Base-by-base conservation (phyloP, 2,329 filamentous ascomycete genomes). In the Diaporthe sp. region DNA sequence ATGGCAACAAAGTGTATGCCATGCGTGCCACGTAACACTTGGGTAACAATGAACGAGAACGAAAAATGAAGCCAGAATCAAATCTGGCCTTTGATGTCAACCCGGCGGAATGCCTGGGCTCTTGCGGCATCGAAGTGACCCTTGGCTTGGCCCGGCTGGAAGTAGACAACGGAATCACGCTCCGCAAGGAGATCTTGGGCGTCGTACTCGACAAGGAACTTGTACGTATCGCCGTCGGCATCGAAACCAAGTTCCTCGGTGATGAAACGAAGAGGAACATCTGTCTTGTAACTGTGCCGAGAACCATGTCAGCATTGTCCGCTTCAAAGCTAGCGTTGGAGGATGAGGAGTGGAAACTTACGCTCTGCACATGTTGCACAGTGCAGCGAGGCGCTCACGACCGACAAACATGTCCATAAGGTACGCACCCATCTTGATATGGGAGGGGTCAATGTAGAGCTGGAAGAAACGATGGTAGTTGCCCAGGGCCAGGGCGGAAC, bases 371-470 rank as follows among this genome's bases (percentile, higher is more conserved):
- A 99, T 97, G 83, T 93, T 94, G 83, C 95, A 93, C 81, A 99
- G 86, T 78, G 97, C 97, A 81, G 93, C 92, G 78, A 99, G 91
- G 80, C 97, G 94, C 87, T 99, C 96, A 81, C 97, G 93, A 80
- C 92, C 92, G 83, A 98, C 94, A 87, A 99, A 98, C 94, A 98
- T 98, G 87, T 99, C 97, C 94, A 99, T 97, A 69, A 99, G 90
- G 85, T 98, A 98, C 79, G 94, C 95, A 76, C 97, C 96, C 96
- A 99, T 98, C 53, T 74, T 70, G 70, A 71, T 71, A 81, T 97
- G 97, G 68, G 95, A 96, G 32, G 96, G 96, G 82, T 96, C 93
- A 78, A 97, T 91, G 84, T 98, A 99, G 58, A 99, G 91, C 86
- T 94, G 94, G 90, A 99, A 98, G 85, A 99, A 98, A 83, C 92